phyloP scores from a whole-genome alignment of 345 rosid species.

The Arabidopsis thaliana region DNA sequence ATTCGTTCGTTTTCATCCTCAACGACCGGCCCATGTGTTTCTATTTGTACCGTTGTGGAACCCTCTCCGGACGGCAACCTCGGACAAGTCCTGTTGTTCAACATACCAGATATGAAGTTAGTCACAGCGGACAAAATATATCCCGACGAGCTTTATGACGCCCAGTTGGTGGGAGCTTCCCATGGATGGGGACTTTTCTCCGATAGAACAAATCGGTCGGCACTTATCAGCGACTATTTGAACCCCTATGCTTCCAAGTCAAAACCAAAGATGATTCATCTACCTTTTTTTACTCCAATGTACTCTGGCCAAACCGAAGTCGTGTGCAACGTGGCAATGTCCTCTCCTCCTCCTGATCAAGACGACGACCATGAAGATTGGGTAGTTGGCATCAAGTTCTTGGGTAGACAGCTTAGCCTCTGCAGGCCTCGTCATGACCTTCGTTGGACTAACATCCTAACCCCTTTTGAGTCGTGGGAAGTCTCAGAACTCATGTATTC shows the following conservation, averaged over 20 bases:
- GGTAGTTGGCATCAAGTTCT: background rate
- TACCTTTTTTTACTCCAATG: background rate
- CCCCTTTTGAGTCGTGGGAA: background rate
- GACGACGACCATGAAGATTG: background rate
- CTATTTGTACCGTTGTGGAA: no score
- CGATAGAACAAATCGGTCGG: background rate
- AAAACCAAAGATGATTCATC: background rate
- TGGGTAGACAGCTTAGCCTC: conserved; percentile 2
- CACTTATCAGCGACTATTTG: background rate
- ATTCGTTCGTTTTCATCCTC: no score
- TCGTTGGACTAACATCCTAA: background rate
- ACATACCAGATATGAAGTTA: no score
- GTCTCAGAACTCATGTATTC: conserved; percentile 2
- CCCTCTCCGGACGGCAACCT: no score
- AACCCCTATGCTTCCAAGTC: background rate
- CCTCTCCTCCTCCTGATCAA: background rate
- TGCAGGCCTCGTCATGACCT: background rate
- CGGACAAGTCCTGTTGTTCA: no score
- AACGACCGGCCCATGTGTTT: no score
- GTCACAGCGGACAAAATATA: no score
- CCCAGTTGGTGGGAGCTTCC: background rate
- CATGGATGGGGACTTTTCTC: background rate
- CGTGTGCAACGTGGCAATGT: background rate
- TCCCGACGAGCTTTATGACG: no score
- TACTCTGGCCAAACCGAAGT: background rate